Base-by-base conservation (phyloP, 495 filamentous ascomycete genomes). In the Trichoderma erinaceum region DNA sequence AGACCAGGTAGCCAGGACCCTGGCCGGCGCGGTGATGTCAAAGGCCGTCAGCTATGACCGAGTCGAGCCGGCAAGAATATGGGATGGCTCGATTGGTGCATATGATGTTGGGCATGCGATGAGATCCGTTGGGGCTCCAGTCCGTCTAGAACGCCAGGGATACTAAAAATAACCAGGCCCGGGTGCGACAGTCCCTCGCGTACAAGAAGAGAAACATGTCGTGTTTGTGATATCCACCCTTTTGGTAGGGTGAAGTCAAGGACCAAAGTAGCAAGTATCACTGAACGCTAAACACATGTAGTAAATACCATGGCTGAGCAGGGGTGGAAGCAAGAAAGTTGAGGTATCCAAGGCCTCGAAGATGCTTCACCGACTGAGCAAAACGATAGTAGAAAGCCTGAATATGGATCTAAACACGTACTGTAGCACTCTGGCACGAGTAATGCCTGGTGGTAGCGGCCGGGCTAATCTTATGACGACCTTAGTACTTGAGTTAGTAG, bases 151-250 rank as follows among this genome's bases (percentile, higher is more conserved):
- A 61, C 18, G 8, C 56, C 56, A 32, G 2, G 23, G 56, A 3
- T 61, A 16, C 56, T 61, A 61, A 61, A 61, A 61, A 61, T 61
- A 61, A 27, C 1, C 48, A 46, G 18, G 18, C 5, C 48, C 21
- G 5, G 18, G 48, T 61, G 56, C 27, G 56, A 27, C 27, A 32
- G 27, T 61, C 56, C 56, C 56, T 61, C 56, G 56, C 25, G 56
- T 61, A 61, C 56, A 61, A 15, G 21, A 10, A 10, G 56, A 61
- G 56, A 61, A 61, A 61, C 56, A 32, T 29, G 10, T 25, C 56
- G 56, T 61, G 27, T 61, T 61, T 25, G 56, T 61, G 56, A 61
- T 8, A 61, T 21, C 56, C 56, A 61, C 48, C 18, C 18, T 52
- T 5, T 52, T 23, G 48, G n/a, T 5, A 18, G 48, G 18, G 16